Percentiles rank a stretch among this genome's conserved stretches.
phyloP scores from a whole-genome alignment of 148 eudicot species.

The Cornus suecica region DNA sequence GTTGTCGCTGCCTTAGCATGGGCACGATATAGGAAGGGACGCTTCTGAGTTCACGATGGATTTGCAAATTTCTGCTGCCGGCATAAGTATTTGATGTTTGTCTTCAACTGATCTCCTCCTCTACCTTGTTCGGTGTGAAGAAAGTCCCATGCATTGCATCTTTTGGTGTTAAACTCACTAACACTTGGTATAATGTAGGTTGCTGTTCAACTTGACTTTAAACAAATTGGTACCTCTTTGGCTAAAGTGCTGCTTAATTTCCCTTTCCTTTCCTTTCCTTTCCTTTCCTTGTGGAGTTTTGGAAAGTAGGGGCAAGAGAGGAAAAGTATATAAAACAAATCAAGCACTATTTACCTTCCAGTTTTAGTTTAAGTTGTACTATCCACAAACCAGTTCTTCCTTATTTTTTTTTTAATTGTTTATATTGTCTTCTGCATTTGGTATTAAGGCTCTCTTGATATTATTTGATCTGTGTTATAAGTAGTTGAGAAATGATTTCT shows the following conservation, averaged over 20 bases:
- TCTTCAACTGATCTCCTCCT: not conserved
- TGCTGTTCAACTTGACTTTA: not conserved
- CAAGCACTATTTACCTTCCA: not conserved
- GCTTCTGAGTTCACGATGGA: slow-evolving; percentile 25
- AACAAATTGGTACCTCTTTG: not conserved
- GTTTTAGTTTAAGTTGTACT: too few relatives aligned
- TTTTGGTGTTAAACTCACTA: not conserved
- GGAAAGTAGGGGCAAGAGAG: not conserved
- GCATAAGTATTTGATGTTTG: not conserved
- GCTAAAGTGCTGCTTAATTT: not conserved
- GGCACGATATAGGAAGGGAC: slow-evolving; percentile 41
- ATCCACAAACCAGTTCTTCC: not conserved
- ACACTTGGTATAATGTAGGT: not conserved
- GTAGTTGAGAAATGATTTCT: too few relatives aligned
- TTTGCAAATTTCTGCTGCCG: not conserved
- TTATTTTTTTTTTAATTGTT: too few relatives aligned
- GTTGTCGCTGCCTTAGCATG: slow-evolving; percentile 69
- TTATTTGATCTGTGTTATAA: too few relatives aligned
- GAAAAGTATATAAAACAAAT: not conserved
- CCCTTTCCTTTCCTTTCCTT: not conserved
- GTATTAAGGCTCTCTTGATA: too few relatives aligned
- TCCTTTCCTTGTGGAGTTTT: too few relatives aligned
- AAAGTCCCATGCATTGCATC: not conserved
- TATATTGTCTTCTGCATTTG: not conserved
- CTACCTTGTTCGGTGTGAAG: not conserved